phyloP scores from a whole-genome alignment of 768 basidiomycete genomes.

The Podaxis rugospora region DNA sequence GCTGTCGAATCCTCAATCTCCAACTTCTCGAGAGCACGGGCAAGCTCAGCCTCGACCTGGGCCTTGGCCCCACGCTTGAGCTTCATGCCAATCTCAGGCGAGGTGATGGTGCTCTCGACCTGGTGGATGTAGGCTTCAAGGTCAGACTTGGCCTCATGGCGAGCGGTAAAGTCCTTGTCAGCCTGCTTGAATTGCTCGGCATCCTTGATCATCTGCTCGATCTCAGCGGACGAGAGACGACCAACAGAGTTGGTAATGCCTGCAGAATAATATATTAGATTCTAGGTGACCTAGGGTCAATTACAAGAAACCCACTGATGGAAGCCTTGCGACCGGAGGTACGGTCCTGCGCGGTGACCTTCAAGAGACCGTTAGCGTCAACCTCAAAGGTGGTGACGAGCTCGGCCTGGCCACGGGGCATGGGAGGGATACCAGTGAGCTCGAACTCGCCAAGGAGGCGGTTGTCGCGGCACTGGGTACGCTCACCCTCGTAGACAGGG shows the following conservation, averaged over 20 bases:
- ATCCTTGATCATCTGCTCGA: conserved; percentile 99
- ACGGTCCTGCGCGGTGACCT: conserved; percentile 97
- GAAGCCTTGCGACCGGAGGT: conserved; percentile 99
- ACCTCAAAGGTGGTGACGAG: conserved; percentile 99
- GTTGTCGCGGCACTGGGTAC: conserved; percentile 99
- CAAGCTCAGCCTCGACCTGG: conserved; percentile 96
- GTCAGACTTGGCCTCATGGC: conserved; percentile 97
- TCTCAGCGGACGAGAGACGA: conserved; percentile 94
- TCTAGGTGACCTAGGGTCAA: not conserved
- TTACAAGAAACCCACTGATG: conserved; percentile 60
- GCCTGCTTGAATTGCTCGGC: conserved; percentile 96
- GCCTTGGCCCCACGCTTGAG: conserved; percentile 95
- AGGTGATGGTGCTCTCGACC: conserved; percentile 94
- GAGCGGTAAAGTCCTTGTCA: conserved; percentile 97
- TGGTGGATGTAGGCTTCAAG: conserved; percentile 97
- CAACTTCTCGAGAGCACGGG: conserved; percentile 95
- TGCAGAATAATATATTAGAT: conserved; percentile 25
- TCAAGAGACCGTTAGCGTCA: conserved; percentile 98
- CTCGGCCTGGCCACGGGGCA: conserved; percentile 99
- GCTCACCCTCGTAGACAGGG: conserved; percentile 99
- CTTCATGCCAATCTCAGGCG: conserved; percentile 96
- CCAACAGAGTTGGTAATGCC: conserved; percentile 99
- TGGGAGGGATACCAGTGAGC: conserved; percentile 97
- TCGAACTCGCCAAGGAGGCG: conserved; percentile 99
- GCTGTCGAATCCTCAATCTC: conserved; percentile 93